Evolutionary conservation across 306 rosid species (phyloP), one percentile per base, ranked within the genome.

Genomic region (Phaseolus lunatus): DNA sequence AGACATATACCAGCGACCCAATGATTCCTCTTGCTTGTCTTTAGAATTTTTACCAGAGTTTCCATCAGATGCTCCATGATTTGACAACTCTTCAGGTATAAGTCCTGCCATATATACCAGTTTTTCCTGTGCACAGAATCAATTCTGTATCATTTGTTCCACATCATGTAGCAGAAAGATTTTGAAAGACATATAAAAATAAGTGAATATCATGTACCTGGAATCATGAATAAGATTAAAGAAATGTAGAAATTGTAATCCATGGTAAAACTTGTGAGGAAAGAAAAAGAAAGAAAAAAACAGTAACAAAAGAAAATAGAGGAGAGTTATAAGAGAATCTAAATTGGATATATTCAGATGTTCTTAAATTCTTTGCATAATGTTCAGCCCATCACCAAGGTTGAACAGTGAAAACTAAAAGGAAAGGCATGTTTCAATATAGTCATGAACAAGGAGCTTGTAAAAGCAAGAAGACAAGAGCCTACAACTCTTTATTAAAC

Each of bases 1-100:
- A 41, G 88, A 87, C 83, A 92, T 77, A 83, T 95, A 95, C 98
- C 98, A 95, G 20, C 85, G 88, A 62, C 87, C 81, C 35, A 58
- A 20, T 47, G 81, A 47, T 79, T 82, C 86, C 31, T 58, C 80
- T 66, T 41, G 86, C 67, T 71, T 82, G 56, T 82, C 88, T 18
- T 33, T 39, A 27, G 82, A 80, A 67, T 66, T 81, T 77, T 18
- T 78, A 77, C 35, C 70, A 52, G 81, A 56, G 78, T 63, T 77
- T 2, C 76, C 82, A 23, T 70, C 86, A 53, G 82, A 71, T 37
- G 84, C 23, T 45, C 77, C 84, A 63, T 70, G 53, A 63, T 81
- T 66, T 66, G 82, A 52, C 33, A 73, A 74, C 74, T 81, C 88
- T 72, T 69, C 84, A 82, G 84, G 63, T 74, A 82, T 50, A 79